Base-by-base conservation (phyloP, 129 eudicot species). In the Silybum marianum region DNA sequence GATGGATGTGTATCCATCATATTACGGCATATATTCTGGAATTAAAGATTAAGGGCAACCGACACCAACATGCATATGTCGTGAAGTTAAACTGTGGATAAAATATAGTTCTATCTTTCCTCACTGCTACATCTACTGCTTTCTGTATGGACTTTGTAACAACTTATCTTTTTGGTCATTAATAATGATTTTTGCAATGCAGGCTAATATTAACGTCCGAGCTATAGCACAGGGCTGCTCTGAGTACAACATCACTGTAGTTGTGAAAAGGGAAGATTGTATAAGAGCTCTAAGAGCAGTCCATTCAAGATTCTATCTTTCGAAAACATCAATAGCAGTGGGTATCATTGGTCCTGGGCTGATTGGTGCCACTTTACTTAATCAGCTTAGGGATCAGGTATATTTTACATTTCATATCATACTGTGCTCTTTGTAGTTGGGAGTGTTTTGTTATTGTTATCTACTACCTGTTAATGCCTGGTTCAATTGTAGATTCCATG, bases 181-280 rank as follows among this genome's bases (percentile, higher is more conserved):
- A 69, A 7, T 69, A 69, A 74, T 67, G 26, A 73, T 32, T 7
- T 54, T 40, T 68, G 39, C 46, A 42, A 24, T 90, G 88, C 90
- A 95, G 99, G 99, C 99, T 80, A 95, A 89, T 69, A 92, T 95
- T 36, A 95, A 95, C 24, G 83, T 95, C 46, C 90, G 97, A 54
- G 99, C 99, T 76, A 95, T 95, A 85, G 99, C 99, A 75, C 99
- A 95, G 91, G 99, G 99, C 32, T 95, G 95, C 81, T 90, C 99
- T 23, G 99, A 95, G 84, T 95, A 92, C 84, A 95, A 95, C 72
- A 84, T 95, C 28, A 95, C 99, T 9, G 99, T 95, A 21, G 99
- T 95, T 76, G 76, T 95, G 74, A 95, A 88, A 83, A 85, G 91
- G 87, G 99, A 95, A 82, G 99, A 95, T 79, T 92, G 99, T 87